phyloP scores from a whole-genome alignment of 2,329 filamentous ascomycete species.

The Kalmusia sp. region DNA sequence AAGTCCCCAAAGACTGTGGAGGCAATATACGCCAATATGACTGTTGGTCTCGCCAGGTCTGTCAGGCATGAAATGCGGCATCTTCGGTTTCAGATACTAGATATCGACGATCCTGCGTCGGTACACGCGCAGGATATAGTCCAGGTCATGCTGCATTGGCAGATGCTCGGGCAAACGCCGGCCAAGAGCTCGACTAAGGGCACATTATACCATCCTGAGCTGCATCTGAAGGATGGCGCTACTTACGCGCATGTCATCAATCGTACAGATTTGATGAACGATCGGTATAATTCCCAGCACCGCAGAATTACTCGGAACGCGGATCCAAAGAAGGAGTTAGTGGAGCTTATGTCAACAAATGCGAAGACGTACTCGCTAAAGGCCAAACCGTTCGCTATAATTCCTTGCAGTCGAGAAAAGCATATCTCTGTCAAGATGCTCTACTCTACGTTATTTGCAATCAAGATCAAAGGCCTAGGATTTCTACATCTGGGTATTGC shows the following conservation, averaged over 20 bases:
- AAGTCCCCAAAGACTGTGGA: neutral
- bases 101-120: conserved; percentile 10
- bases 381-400: conserved; percentile 1
- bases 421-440: neutral
- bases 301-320: conserved; percentile 16
- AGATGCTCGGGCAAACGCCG: conserved; percentile 1
- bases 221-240: neutral
- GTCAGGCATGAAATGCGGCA: conserved; percentile 15
- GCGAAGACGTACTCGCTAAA: conserved; percentile 12
- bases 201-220: neutral
- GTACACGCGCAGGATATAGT: conserved; percentile 1
- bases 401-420: conserved; percentile 44
- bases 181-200: neutral
- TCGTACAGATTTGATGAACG: conserved; percentile 12
- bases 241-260: conserved; percentile 5
- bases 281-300: conserved; percentile 30
- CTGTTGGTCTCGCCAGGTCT: conserved; percentile 10
- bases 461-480: conserved; percentile 1
- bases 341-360: conserved; percentile 5
- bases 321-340: neutral
- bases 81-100: conserved; percentile 12
- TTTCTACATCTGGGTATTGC: neutral
- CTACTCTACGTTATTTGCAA: neutral
- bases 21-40: conserved; percentile 14
- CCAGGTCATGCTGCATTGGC: conserved; percentile 9